Base-by-base conservation (phyloP, 345 rosid genomes). In the Murraya paniculata region DNA sequence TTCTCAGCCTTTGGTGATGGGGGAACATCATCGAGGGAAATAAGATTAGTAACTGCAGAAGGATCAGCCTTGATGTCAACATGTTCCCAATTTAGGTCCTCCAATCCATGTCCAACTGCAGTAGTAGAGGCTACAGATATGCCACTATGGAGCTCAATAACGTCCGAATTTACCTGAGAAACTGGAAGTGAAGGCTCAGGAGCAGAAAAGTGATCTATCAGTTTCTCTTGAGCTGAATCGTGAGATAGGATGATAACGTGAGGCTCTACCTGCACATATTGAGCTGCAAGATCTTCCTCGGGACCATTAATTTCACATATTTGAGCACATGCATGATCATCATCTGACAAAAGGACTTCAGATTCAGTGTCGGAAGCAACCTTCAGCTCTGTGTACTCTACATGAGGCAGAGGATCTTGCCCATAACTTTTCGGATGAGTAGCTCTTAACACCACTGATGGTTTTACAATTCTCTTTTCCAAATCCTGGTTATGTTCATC, bases 371-470 rank as follows among this genome's bases (percentile, higher is more conserved):
- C 95, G 39, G 98, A 90, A 81, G 80, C 80, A 81, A 89, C 59
- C 75, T 90, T 89, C 56, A 94, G 91, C 86, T 94, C 91, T 30
- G 85, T 78, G 82, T 94, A 96, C 56, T 84, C 91, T 53, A 90
- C 86, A 85, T 87, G 91, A 78, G 95, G 82, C 82, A 90, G 81
- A 62, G 82, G 67, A 84, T 85, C 80, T 67, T 80, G 70, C 50
- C 77, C 75, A n/a, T 76, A 74, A 73, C 64, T 81, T 72, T 75
- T 86, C 75, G 64, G 84, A 36, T 61, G 87, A 58, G 73, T 73
- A 66, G 60, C 81, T 78, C 76, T 71, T 66, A 13, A 60, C 33
- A 74, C 75, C 64, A 35, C 18, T 36, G 84, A 73, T 38, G 48
- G 64, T 71, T 83, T 75, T 41, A 35, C 80, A 16, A 77, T 77